Evolutionary conservation across 192 early-diverging fungal genomes (phyloP), one percentile per base, ranked within the genome.

Genomic region (Podila epigama): DNA sequence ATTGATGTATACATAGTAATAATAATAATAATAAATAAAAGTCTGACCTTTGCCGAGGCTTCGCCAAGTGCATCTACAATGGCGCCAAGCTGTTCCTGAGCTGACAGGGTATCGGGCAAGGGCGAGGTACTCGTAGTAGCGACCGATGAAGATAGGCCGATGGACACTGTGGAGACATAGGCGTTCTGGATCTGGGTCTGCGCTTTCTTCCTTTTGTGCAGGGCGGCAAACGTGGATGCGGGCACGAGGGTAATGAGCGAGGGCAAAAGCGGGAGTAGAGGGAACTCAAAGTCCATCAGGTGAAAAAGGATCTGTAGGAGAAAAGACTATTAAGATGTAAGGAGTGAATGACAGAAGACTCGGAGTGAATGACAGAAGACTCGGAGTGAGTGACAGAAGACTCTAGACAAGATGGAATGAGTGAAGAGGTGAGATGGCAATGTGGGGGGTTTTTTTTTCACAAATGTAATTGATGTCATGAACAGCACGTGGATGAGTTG

Each of bases 11-110:
- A 1, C 27, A 55, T 32, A 1, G 29, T 22, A 4, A 55, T 32
- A 54, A 13, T 27, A 55, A 32, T 18, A 13, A 53, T 53, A 31
- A 53, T 27, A 20, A 8, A 33, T 32, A 4, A 53, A 37, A 37
- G 41, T 37, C 58, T 25, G 36, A 81, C 80, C 66, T 63, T 75
- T 29, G 80, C 71, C 36, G 80, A 81, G 6, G 80, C 80, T 48
- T 81, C 62, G 16, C 80, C 80, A 16, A 81, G 51, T 6, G 80
- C 62, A 54, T 81, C 80, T 20, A 81, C 72, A 15, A 81, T 75
- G 11, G 68, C 68, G 3, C 80, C 63, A 8, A 81, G 64, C 16
- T 50, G 51, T 48, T 68, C 68, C 35, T 81, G 80, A 20, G 68
- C 66, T 12, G 60, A 62, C n/a, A 63, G 48, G n/a, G 22, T 11